Evolutionary conservation across 148 eudicot species (phyloP), one percentile per base, ranked within the genome.

Genomic region (Nepenthes mirabilis): DNA sequence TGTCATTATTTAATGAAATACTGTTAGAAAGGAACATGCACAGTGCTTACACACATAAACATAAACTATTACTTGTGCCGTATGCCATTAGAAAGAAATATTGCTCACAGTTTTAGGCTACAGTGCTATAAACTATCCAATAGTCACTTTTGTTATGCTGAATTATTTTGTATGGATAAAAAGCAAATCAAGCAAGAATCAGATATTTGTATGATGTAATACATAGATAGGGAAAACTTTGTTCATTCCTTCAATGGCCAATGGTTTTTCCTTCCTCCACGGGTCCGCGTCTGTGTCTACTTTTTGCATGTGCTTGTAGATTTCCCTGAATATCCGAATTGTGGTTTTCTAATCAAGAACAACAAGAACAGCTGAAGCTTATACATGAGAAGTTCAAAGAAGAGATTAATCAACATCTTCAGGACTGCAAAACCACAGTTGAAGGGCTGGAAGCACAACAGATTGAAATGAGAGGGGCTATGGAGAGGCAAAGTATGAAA

Each of bases 401-500:
- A 70, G 98, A 85, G 57, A 75, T 86, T 33, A 56, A 50, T 51
- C 82, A 48, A 67, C 86, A 85, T 72, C 75, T 88, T 59, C 76
- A 83, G 76, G 79, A 77, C 55, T 83, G 74, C 75, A 75, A 67
- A 64, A 73, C 72, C 74, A 67, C 79, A 62, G 58, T 85, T 69
- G 88, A 83, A 71, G 81, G 73, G 66, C 77, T 85, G 65, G 85
- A 85, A 69, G 79, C 79, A 62, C 79, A 85, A 43, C 73, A 79
- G 64, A 60, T 60, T 8, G 90, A 87, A 60, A 65, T 87, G 43
- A 80, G 72, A 78, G 82, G 77, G 63, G 72, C 70, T 57, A 56
- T 80, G 48, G 86, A 85, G 73, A 82, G 65, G 73, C 87, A 80
- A 66, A 83, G 96, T 89, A 81, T 59, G 87, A 11, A 52, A 34